Evolutionary conservation across 2,329 filamentous ascomycete genomes (phyloP).

Genomic region (Calycina marina): DNA sequence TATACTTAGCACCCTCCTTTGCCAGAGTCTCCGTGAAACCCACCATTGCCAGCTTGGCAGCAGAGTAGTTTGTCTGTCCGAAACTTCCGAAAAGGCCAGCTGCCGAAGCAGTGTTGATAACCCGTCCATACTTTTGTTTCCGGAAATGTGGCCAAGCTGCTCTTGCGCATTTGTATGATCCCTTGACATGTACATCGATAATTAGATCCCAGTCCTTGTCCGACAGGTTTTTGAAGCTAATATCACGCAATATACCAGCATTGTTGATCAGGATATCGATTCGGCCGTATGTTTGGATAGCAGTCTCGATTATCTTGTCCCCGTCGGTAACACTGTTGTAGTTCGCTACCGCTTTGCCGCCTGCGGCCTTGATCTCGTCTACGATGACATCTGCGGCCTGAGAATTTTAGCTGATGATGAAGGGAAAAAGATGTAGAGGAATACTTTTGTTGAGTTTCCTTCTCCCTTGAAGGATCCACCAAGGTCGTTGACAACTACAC

Average conservation of each 20-base stretch:
- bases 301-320: slow-evolving; percentile 85
- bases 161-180: slow-evolving; percentile 86
- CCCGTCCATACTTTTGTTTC: slow-evolving; percentile 94
- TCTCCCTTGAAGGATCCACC: slow-evolving; percentile 89
- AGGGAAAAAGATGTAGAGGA: background rate
- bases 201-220: slow-evolving; percentile 95
- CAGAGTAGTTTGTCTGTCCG: slow-evolving; percentile 92
- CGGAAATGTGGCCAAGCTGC: slow-evolving; percentile 96
- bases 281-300: slow-evolving; percentile 67
- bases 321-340: slow-evolving; percentile 91
- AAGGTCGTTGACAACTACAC: slow-evolving; percentile 92
- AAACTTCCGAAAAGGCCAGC: slow-evolving; percentile 93
- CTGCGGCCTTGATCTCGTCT: slow-evolving; percentile 68
- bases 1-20: slow-evolving; percentile 96
- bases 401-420: slow-evolving; percentile 3
- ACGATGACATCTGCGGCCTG: slow-evolving; percentile 74
- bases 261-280: slow-evolving; percentile 97
- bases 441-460: slow-evolving; percentile 72
- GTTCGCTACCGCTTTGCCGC: slow-evolving; percentile 94
- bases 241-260: slow-evolving; percentile 78
- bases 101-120: slow-evolving; percentile 96
- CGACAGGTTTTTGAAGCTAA: slow-evolving; percentile 98
- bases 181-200: slow-evolving; percentile 81
- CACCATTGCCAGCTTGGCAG: slow-evolving; percentile 87
- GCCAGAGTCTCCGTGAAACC: slow-evolving; percentile 96